Conservation (phyloP, 2,329 filamentous ascomycete genomes). For the Penicillium sp. region DNA sequence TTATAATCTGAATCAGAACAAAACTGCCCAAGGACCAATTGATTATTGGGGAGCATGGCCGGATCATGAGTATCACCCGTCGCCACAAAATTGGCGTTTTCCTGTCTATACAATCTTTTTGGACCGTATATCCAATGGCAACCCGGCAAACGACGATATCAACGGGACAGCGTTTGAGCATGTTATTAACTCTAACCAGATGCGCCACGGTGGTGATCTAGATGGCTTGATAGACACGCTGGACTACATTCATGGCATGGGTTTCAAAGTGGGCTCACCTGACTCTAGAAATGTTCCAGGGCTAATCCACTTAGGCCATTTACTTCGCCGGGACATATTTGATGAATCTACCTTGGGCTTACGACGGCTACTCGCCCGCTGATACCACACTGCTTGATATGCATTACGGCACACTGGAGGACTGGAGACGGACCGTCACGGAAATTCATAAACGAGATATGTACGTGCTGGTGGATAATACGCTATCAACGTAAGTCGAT, state of each 20-base stretch:
- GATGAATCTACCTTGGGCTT: slow-evolving; percentile 65
- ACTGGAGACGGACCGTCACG: slow-evolving; percentile 58
- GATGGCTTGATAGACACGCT: slow-evolving; percentile 59
- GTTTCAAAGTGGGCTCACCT: slow-evolving; percentile 52
- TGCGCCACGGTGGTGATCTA: slow-evolving; percentile 64
- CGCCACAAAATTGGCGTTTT: slow-evolving; percentile 64
- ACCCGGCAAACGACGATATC: slow-evolving; percentile 63
- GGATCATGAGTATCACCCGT: slow-evolving; percentile 53
- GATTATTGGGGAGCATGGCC: slow-evolving; percentile 61
- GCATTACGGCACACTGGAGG: slow-evolving; percentile 60
- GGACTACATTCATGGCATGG: slow-evolving; percentile 66
- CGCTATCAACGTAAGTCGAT: slow-evolving; percentile 57
- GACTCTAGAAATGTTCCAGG: neutral
- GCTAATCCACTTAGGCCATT: slow-evolving; percentile 46
- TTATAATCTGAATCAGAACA: slow-evolving; percentile 55
- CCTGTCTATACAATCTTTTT: slow-evolving; percentile 66
- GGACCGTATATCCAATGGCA: slow-evolving; percentile 65
- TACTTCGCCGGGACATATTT: slow-evolving; percentile 64
- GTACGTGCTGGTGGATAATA: slow-evolving; percentile 68
- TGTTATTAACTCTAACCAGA: slow-evolving; percentile 60
- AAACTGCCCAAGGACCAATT: slow-evolving; percentile 54
- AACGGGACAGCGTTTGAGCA: slow-evolving; percentile 63
- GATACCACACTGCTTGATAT: slow-evolving; percentile 65
- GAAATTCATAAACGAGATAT: slow-evolving; percentile 64
- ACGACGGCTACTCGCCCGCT: slow-evolving; percentile 60